Conservation (phyloP, 768 basidiomycete genomes). For the Trametes villosa region DNA sequence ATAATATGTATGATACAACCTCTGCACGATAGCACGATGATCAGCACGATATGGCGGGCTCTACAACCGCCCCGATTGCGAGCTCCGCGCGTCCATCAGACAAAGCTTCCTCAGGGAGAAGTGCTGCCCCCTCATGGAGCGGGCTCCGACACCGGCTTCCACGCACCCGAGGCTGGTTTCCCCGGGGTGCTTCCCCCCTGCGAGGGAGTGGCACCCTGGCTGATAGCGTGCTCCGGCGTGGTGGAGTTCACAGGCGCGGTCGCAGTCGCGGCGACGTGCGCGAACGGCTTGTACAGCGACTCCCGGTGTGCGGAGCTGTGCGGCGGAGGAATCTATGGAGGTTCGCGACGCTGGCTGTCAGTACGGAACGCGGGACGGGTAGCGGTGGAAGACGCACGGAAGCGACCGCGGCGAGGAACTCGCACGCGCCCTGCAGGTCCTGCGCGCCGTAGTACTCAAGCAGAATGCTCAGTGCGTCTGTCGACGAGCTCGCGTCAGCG, state of each 20-base stretch:
- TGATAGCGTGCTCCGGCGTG: constrained; percentile 16
- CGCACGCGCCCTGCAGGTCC: constrained; percentile 44
- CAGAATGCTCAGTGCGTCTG: constrained; percentile 68
- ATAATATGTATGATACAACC: constrained; percentile 17
- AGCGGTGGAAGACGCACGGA: constrained; percentile 46
- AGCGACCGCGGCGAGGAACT: constrained; percentile 50
- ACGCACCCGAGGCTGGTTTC: constrained; percentile 23
- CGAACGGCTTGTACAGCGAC: constrained; percentile 31
- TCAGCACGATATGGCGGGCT: constrained; percentile 16
- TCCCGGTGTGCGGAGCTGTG: constrained; percentile 22
- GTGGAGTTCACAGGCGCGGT: constrained; percentile 2
- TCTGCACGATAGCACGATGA: constrained; percentile 21
- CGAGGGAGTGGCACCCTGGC: constrained; percentile 19
- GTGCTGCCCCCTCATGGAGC: constrained; percentile 4
- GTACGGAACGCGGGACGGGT: constrained; percentile 2
- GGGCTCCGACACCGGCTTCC: constrained; percentile 28
- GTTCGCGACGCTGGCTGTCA: constrained; percentile 3
- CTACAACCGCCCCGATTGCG: background rate
- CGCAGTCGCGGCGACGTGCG: constrained; percentile 11
- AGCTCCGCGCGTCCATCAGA: constrained; percentile 4
- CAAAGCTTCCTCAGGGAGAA: background rate
- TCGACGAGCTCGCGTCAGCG: background rate
- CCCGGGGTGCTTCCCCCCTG: constrained; percentile 23
- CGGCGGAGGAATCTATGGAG: constrained; percentile 38
- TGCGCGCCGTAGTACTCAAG: constrained; percentile 76